Evolutionary conservation across 2,329 filamentous ascomycete species (phyloP).

Genomic region (Colletotrichum lini): DNA sequence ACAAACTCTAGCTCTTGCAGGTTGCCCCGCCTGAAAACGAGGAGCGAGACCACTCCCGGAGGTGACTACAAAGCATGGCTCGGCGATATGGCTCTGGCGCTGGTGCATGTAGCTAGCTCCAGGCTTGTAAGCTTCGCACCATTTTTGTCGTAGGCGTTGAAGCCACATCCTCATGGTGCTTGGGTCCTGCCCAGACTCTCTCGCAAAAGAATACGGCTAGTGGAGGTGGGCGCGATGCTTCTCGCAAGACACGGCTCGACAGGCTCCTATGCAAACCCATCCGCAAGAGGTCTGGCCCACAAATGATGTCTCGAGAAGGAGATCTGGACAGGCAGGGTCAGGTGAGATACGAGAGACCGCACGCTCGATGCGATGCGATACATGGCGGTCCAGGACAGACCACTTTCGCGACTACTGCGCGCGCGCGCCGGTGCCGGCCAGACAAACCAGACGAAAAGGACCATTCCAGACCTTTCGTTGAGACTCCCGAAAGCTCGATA

Average conservation of each 20-base stretch:
- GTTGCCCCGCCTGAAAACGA: too few relatives aligned
- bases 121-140: too few relatives aligned
- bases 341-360: not conserved
- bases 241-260: not conserved
- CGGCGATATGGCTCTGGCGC: too few relatives aligned
- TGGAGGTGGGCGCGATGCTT: not conserved
- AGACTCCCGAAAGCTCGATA: conserved; percentile 7
- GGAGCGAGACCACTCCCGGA: too few relatives aligned
- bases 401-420: not conserved
- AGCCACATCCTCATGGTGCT: too few relatives aligned
- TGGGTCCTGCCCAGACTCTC: too few relatives aligned
- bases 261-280: not conserved
- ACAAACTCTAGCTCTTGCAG: not conserved
- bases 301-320: not conserved
- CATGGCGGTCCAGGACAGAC: not conserved
- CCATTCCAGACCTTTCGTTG: conserved; percentile 35
- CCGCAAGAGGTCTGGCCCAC: not conserved
- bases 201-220: not conserved
- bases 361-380: not conserved
- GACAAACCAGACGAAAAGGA: not conserved
- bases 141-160: too few relatives aligned
- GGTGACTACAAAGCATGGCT: too few relatives aligned
- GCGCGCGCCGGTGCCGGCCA: not conserved
- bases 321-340: conserved; percentile 7
- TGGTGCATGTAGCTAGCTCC: too few relatives aligned